Percentiles rank a stretch among this genome's conserved stretches.
These are phyloP conservation scores for Coemansia sp. DNA, from an alignment of 192 early-diverging fungal genomes.

Conservation along the genomic window DNA sequence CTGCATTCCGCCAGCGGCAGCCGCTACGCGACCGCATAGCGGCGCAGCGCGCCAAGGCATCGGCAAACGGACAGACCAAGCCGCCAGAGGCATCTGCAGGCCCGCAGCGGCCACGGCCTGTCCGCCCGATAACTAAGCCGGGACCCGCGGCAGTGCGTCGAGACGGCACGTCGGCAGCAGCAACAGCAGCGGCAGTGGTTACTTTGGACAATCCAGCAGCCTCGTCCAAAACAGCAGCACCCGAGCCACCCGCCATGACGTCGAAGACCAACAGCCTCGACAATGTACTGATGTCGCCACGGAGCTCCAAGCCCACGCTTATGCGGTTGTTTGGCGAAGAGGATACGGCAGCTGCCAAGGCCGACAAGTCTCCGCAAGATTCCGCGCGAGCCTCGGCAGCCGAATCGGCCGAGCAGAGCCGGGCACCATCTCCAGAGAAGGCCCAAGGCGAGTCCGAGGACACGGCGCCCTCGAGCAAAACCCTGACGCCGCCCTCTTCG, in stretches of 20 bases:
- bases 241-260: constrained; percentile 16
- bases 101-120: constrained; percentile 29
- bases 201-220: constrained; percentile 5
- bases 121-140: constrained; percentile 31
- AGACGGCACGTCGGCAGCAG: constrained; percentile 9
- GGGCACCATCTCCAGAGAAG: constrained; percentile 18
- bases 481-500: constrained; percentile 2
- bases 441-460: constrained; percentile 7
- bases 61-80: neutral
- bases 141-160: constrained; percentile 17
- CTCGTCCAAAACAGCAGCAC: neutral
- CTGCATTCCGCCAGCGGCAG: constrained; percentile 24
- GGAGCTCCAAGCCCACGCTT: constrained; percentile 17
- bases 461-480: constrained; percentile 3
- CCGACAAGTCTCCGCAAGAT: constrained; percentile 18
- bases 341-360: neutral
- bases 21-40: constrained; percentile 36
- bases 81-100: neutral
- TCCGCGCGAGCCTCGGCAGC: constrained; percentile 31
- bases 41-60: constrained; percentile 18
- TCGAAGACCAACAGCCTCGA: constrained; percentile 24
- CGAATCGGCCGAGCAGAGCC: constrained; percentile 15
- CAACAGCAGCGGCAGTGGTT: constrained; percentile 6
- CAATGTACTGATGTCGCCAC: constrained; percentile 36
- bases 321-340: constrained; percentile 27